Conservation (phyloP, 306 rosid genomes). For the Acacia crassicarpa region DNA sequence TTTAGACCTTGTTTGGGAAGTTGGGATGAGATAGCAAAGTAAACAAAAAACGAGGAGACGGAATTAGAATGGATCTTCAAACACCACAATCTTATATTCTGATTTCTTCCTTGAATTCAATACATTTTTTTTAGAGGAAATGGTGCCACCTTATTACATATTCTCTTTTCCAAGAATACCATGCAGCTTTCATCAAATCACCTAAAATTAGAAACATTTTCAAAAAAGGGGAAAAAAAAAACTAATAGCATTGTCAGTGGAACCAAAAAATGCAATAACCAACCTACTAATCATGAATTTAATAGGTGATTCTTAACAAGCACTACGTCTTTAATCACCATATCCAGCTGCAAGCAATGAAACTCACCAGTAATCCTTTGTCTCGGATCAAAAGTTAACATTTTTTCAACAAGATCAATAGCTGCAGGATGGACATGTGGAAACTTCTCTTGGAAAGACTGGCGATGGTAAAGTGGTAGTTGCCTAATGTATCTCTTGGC, state of each 20-base stretch:
- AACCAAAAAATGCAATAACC: background rate
- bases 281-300: background rate
- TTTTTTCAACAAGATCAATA: constrained; percentile 94
- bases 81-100: background rate
- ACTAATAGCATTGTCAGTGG: background rate
- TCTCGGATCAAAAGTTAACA: constrained; percentile 93
- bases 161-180: background rate
- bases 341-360: constrained; percentile 26
- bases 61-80: background rate
- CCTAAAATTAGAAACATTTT: background rate
- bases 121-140: background rate
- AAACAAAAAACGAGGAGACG: background rate
- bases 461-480: constrained; percentile 68
- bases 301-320: constrained; percentile 4
- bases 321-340: constrained; percentile 18
- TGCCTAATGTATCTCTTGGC: constrained; percentile 95
- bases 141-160: background rate
- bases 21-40: too few relatives aligned
- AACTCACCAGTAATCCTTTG: constrained; percentile 86
- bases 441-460: constrained; percentile 88
- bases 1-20: too few relatives aligned
- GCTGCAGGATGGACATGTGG: constrained; percentile 94
- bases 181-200: background rate
- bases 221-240: background rate
- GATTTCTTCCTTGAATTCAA: background rate